phyloP scores from a whole-genome alignment of 768 basidiomycete genomes.

The Lactifluus hygrophoroides region DNA sequence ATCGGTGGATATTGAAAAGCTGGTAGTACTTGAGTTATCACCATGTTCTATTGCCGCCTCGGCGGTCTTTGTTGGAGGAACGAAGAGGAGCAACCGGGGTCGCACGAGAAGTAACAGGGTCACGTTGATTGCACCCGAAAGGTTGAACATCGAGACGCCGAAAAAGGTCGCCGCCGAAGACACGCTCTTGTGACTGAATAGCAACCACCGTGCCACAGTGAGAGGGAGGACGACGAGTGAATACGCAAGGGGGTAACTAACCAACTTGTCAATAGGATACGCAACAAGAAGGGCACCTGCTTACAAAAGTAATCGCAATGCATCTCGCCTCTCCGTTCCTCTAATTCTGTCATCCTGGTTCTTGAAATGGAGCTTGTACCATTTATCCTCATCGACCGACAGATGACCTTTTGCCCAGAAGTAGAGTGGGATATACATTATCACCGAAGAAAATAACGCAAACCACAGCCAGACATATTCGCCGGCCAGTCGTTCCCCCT shows the following conservation, averaged over 20 bases:
- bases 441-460: too few species aligned
- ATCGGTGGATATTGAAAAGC: too few species aligned
- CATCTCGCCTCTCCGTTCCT: neutral
- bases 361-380: too few species aligned
- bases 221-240: neutral
- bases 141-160: neutral
- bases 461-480: too few species aligned
- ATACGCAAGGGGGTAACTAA: neutral
- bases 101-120: neutral
- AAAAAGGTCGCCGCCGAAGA: neutral
- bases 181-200: neutral
- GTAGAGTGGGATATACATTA: neutral
- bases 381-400: too few species aligned
- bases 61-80: neutral
- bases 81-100: neutral
- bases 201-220: neutral
- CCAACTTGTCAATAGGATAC: neutral
- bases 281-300: neutral
- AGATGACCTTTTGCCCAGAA: too few species aligned
- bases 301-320: neutral
- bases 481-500: too few species aligned
- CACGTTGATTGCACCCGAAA: neutral
- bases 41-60: neutral
- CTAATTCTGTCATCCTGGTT: neutral
- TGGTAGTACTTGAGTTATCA: too few species aligned